Evolutionary conservation across 2,329 filamentous ascomycete species (phyloP), one percentile per base, ranked within the genome.

Genomic region (Fusarium duplospermum): DNA sequence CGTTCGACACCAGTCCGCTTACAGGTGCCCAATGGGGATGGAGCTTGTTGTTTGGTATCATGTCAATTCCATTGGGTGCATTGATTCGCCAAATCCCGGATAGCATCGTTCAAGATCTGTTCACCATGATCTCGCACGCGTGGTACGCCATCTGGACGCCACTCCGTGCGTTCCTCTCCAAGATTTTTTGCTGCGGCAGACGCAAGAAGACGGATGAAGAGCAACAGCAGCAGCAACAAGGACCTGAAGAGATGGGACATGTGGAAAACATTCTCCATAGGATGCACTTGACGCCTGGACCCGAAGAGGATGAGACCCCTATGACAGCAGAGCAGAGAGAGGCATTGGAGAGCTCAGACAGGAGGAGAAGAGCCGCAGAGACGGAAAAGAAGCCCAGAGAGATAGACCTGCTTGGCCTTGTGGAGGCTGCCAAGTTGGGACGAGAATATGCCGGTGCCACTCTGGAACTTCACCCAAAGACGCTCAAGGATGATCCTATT

Each of bases 21-120:
- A 88, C 88, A n/a, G 91, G 89, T 24, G 82, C 87, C 7, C 90
- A 93, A 71, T 94, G 93, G 93, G 92, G 86, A 8, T 90, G 92
- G 82, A 93, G 91, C 35, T 85, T 94, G 64, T 86, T 93, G 1
- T 87, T 94, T 31, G 93, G 93, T 31, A 84, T 89, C 22, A 79
- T 94, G 14, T 92, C 91, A 0, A 83, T 94, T n/a, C 92, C 92
- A 0, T 84, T 94, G 85, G 84, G 84, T 18, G 83, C 83, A 0
- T 64, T 85, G 58, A 83, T 86, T 20, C 82, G 84, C 22, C 81
- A 84, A 35, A 78, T 86, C 0, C 84, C 84, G 0, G 84, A 86
- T 27, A 69, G 75, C 3, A 74, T 80, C 18, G 79, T 84, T 3
- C 70, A 79, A 27, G 65, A 62, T 0, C 66, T 82, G 1, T 83